Percentiles rank a stretch among this genome's conserved stretches.
phyloP scores from a whole-genome alignment of 345 rosid species.

The Gossypium ekmanianum region DNA sequence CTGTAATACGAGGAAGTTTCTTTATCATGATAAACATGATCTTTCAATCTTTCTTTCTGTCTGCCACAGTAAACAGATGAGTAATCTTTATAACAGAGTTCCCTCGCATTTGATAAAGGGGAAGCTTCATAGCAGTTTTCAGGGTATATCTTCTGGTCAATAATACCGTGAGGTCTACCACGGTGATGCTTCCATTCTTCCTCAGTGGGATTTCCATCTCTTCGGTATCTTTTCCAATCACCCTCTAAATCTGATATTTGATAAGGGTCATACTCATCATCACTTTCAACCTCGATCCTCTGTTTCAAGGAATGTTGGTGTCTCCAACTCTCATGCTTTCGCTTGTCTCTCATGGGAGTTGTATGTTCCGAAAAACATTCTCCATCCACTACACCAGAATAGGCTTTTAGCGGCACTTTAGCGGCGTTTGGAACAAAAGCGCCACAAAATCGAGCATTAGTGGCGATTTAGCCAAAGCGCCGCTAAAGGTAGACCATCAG shows the following conservation, averaged over 20 bases:
- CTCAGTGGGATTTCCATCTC: constrained; percentile 11
- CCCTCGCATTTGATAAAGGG: constrained; percentile 23
- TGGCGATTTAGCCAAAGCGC: too few species aligned
- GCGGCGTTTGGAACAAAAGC: too few species aligned
- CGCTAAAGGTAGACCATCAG: too few species aligned
- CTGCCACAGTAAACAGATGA: constrained; percentile 28
- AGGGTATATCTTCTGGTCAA: constrained; percentile 17
- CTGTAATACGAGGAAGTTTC: constrained; percentile 25
- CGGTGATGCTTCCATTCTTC: constrained; percentile 17
- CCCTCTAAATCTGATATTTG: constrained; percentile 16
- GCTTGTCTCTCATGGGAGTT: constrained; percentile 20
- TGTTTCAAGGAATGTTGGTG: constrained; percentile 10
- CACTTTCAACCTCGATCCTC: constrained; percentile 14
- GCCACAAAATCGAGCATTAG: too few species aligned
- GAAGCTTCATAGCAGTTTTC: constrained; percentile 17
- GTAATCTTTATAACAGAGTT: constrained; percentile 22
- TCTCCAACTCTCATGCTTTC: constrained; percentile 19
- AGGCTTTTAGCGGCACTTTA: neutral
- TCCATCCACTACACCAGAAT: neutral
- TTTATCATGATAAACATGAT: constrained; percentile 23
- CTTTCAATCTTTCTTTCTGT: constrained; percentile 24
- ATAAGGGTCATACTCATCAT: constrained; percentile 12
- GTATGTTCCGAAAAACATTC: constrained; percentile 19
- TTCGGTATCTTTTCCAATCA: constrained; percentile 15
- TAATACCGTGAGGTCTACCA: constrained; percentile 26